phyloP scores from a whole-genome alignment of 495 filamentous ascomycete species.

The Penicillium canariense region DNA sequence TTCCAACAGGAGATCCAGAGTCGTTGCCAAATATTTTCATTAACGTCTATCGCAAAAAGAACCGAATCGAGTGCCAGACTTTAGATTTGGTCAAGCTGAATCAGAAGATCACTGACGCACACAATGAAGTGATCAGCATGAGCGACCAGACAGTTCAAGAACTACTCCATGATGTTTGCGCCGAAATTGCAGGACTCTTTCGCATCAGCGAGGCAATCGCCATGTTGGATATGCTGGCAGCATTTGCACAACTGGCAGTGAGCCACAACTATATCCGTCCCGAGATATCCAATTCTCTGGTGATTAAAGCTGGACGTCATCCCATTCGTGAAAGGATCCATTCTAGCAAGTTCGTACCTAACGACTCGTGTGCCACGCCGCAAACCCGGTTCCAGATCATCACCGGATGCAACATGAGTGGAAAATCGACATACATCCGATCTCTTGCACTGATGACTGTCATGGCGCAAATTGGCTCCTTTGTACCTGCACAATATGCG shows the following conservation, averaged over 20 bases:
- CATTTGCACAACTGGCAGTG: constrained; percentile 77
- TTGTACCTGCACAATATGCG: constrained; percentile 82
- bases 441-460: constrained; percentile 79
- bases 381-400: constrained; percentile 85
- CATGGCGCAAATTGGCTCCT: constrained; percentile 92
- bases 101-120: constrained; percentile 70
- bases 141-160: constrained; percentile 66
- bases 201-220: constrained; percentile 80
- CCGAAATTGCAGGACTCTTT: constrained; percentile 68
- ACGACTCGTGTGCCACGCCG: constrained; percentile 80
- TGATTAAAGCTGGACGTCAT: constrained; percentile 78
- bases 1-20: constrained; percentile 62
- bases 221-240: constrained; percentile 87
- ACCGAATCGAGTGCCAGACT: constrained; percentile 80
- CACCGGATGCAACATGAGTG: constrained; percentile 97
- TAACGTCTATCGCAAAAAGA: constrained; percentile 71
- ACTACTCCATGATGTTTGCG: constrained; percentile 64
- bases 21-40: constrained; percentile 69
- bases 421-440: constrained; percentile 95
- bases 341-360: constrained; percentile 69
- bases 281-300: constrained; percentile 68
- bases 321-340: constrained; percentile 78
- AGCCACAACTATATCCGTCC: constrained; percentile 79
- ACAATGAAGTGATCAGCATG: constrained; percentile 76
- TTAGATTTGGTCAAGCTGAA: constrained; percentile 75